Conservation (phyloP, 2,329 filamentous ascomycete genomes). For the Neoscytalidium dimidiatum region DNA sequence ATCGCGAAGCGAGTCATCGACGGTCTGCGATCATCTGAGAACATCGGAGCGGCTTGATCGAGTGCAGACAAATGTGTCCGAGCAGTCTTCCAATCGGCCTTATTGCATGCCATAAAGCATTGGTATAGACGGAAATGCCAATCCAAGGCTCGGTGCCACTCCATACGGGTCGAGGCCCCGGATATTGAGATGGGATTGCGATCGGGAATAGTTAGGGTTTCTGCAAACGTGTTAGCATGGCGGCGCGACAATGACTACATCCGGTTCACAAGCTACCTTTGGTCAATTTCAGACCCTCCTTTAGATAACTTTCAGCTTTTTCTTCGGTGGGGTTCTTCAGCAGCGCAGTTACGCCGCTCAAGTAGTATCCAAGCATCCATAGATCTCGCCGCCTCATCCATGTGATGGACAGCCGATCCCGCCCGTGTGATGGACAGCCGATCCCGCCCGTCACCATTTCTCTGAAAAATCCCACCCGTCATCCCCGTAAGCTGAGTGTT, state of each 20-base stretch:
- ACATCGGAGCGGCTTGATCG: constrained; percentile 38
- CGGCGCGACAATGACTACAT: too few species aligned
- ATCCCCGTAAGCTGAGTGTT: constrained; percentile 38
- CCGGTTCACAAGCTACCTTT: neutral
- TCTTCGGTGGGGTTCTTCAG: constrained; percentile 58
- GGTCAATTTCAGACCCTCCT: constrained; percentile 54
- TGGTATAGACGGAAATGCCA: constrained; percentile 72
- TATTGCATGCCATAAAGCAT: constrained; percentile 68
- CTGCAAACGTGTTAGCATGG: constrained; percentile 1
- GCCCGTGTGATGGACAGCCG: constrained; percentile 52
- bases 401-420: constrained; percentile 53
- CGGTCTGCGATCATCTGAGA: constrained; percentile 42
- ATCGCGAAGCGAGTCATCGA: constrained; percentile 57
- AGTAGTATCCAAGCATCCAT: constrained; percentile 60
- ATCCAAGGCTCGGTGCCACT: constrained; percentile 67
- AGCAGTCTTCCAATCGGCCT: constrained; percentile 70
- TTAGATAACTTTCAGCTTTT: constrained; percentile 58
- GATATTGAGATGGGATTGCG: constrained; percentile 28
- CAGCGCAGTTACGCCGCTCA: constrained; percentile 58
- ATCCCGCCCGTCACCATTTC: constrained; percentile 39
- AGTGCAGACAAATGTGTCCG: constrained; percentile 59
- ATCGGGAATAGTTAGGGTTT: constrained; percentile 23
- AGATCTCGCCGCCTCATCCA: constrained; percentile 64
- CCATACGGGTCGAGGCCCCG: constrained; percentile 43
- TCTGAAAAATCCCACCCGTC: constrained; percentile 48